Conservation (phyloP, 2,329 filamentous ascomycete genomes). For the Aspergillus sp. region DNA sequence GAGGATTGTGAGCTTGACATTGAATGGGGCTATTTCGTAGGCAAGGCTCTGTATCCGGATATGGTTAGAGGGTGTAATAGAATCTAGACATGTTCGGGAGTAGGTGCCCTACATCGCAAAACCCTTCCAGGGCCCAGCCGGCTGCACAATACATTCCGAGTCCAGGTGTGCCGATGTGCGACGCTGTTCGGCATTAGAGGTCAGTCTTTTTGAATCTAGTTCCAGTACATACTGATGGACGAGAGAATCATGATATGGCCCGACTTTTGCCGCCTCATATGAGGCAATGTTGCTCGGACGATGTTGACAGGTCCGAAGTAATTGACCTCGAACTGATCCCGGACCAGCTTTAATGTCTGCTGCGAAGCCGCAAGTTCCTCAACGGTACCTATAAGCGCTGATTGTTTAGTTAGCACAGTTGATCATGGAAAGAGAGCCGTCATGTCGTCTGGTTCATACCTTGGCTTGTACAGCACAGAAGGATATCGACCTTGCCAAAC, state of each 20-base stretch:
- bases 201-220: too few relatives aligned
- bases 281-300: conserved; percentile 77
- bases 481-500: conserved; percentile 81
- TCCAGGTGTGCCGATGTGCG: conserved; percentile 85
- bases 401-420: not conserved
- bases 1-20: conserved; percentile 90
- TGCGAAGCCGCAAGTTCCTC: conserved; percentile 74
- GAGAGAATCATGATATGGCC: conserved; percentile 88
- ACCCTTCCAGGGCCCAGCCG: conserved; percentile 91
- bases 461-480: conserved; percentile 84
- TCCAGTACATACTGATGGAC: conserved; percentile 55
- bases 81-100: conserved; percentile 1
- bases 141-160: conserved; percentile 86
- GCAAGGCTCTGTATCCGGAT: conserved; percentile 54
- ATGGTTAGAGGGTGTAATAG: too few relatives aligned
- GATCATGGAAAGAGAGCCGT: conserved; percentile 1
- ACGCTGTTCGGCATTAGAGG: conserved; percentile 42
- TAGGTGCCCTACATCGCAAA: conserved; percentile 60
- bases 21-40: conserved; percentile 94
- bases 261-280: conserved; percentile 68
- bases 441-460: conserved; percentile 40
- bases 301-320: conserved; percentile 96
- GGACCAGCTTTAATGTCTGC: conserved; percentile 67
- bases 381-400: conserved; percentile 79
- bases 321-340: conserved; percentile 87